Percentiles rank a stretch among this genome's conserved stretches.
Conservation (phyloP, 768 basidiomycete species). For the Termitomyces sp. region DNA sequence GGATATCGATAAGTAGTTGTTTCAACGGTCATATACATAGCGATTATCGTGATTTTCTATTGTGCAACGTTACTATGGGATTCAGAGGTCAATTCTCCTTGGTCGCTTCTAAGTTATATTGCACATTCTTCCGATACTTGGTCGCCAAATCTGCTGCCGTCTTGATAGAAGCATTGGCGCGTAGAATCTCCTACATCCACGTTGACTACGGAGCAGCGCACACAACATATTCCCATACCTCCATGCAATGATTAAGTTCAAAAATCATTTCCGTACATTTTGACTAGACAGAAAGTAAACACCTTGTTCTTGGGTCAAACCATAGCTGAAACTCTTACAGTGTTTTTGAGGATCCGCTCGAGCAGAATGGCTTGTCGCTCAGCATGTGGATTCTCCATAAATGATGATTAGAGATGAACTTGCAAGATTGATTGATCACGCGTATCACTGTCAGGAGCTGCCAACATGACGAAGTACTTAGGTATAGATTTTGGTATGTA, state of each 20-base stretch:
- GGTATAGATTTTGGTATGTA: background rate
- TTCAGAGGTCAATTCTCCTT: constrained; percentile 29
- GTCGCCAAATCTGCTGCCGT: constrained; percentile 79
- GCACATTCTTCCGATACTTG: constrained; percentile 90
- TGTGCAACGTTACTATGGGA: background rate
- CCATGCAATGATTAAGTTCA: constrained; percentile 84
- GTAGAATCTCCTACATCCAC: constrained; percentile 63
- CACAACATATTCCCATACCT: constrained; percentile 38
- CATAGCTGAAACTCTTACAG: constrained; percentile 39
- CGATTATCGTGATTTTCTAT: background rate
- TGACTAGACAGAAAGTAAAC: constrained; percentile 42
- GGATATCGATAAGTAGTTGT: background rate
- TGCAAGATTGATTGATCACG: constrained; percentile 11
- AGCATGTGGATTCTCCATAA: constrained; percentile 94
- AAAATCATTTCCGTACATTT: constrained; percentile 90
- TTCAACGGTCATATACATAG: background rate
- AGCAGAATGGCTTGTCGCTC: constrained; percentile 88
- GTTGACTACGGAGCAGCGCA: constrained; percentile 3
- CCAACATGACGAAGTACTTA: background rate
- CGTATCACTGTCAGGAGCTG: background rate
- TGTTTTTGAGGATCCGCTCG: constrained; percentile 87
- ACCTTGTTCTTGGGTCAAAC: background rate
- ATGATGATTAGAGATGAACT: background rate
- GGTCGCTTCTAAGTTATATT: constrained; percentile 83
- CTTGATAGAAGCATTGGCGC: constrained; percentile 72